Base-by-base conservation (phyloP, 2,329 filamentous ascomycete genomes). In the Botrytis byssoidea region DNA sequence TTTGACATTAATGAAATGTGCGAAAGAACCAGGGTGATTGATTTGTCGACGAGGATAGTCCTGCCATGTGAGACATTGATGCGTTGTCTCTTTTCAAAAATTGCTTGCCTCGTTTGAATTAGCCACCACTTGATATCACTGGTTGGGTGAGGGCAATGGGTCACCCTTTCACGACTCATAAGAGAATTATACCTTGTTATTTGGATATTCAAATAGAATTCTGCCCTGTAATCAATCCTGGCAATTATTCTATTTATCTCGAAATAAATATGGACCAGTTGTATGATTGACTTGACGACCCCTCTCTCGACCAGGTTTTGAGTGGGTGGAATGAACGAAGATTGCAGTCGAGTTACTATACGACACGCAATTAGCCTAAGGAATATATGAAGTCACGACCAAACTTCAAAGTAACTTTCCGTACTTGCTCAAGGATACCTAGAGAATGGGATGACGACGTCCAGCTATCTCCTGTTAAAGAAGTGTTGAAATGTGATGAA, bases 41-140 rank as follows among this genome's bases (percentile, higher is more conserved):
- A 69, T 69, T 69, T 57, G 48, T 57, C 22, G 14, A 69, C 48
- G 57, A 71, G 72, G 72, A 71, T 73, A 12, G 37, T 55, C 46
- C 29, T 60, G 44, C 57, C 32, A 70, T 68, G 72, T 77, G 78
- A 79, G 78, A 80, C 77, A 79, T 73, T 73, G 79, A 79, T 80
- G 79, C 76, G 79, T 76, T 80, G 79, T 77, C 77, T 57, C 25
- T 57, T 68, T 55, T 29, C 37, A 40, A 40, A 51, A 65, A 55
- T 55, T 46, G 65, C 65, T 64, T 61, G 35, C 48, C 48, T 57
- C 35, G 42, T 63, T 71, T 51, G 57, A 71, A 71, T 65, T 66
- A 67, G 48, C 70, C 70, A 67, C 32, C 20, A 32, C 40, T 55
- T 51, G 44, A 67, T 72, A 57, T 65, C 35, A 66, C 61, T 71